Evolutionary conservation across 2,329 filamentous ascomycete species (phyloP), one percentile per base, ranked within the genome.

Genomic region (Alternaria burnsii): DNA sequence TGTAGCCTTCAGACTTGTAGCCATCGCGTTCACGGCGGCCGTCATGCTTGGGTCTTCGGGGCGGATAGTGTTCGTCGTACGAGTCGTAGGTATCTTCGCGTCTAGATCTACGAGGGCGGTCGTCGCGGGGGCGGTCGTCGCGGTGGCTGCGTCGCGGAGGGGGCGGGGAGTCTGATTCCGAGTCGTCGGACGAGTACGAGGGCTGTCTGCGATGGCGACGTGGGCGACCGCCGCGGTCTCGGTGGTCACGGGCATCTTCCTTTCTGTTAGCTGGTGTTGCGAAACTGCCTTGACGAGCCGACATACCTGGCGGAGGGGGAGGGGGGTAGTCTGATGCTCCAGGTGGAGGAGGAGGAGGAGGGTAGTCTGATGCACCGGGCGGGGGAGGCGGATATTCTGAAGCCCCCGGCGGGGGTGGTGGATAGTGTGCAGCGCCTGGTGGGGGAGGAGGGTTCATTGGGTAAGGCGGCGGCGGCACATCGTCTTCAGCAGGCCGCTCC

Each of bases 61-160:
- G 67, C 3, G 67, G 65, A 28, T 66, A 68, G 54, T 71, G 64
- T 26, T 73, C 71, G 44, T 73, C 70, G 52, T 73, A 73, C 2
- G 68, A 71, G 52, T 73, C 70, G 59, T 73, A 72, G 1, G 63
- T 59, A 20, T 71, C 69, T 26, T 69, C 65, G 22, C 62, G 66
- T 22, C 16, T 50, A 10, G 56, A 48, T 26, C 62, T 55, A n/a
- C 63, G 68, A 11, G 68, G 63, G 26, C 66, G 66, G 8, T 66
- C 67, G 1, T 71, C 66, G 34, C 7, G 24, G 24, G 24, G 60
- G 30, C 66, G 66, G 11, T 66, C 67, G 1, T 71, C 66, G 34
- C 63, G 70, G 51, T 61, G 60, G 18, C 64, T 67, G 44, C 70
- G 67, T 47, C 67, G 69, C 16, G 69, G 69, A 26, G 68, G 71